Percentiles rank a stretch among this genome's conserved stretches.
These are phyloP conservation scores for Leucoagaricus sp. DNA, from an alignment of 1,284 basidiomycete species.

Conservation along the genomic window DNA sequence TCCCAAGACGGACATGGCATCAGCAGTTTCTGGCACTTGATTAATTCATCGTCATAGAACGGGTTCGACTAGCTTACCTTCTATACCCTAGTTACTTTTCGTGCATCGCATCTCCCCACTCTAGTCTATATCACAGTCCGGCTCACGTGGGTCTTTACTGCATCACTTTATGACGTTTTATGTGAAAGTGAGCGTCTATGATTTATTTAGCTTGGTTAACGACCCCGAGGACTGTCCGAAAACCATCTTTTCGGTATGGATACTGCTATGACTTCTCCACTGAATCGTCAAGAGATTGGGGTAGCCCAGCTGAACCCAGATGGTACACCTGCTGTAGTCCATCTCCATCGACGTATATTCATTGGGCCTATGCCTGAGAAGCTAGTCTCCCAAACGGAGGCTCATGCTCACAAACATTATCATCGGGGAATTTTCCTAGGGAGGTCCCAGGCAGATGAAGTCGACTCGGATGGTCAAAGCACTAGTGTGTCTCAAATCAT, in stretches of 20 bases:
- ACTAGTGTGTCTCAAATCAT: slow-evolving; percentile 45
- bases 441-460: slow-evolving; percentile 27
- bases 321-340: slow-evolving; percentile 4
- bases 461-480: slow-evolving; percentile 26
- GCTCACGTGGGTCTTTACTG: not conserved
- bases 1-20: too few relatives aligned
- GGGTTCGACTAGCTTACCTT: not conserved
- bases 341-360: slow-evolving; percentile 45
- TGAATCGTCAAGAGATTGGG: not conserved
- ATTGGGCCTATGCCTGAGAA: slow-evolving; percentile 69
- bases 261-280: not conserved
- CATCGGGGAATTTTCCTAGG: slow-evolving; percentile 23
- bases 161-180: not conserved
- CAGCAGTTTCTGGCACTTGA: too few relatives aligned
- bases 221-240: not conserved
- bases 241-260: not conserved
- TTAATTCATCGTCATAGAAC: too few relatives aligned
- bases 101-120: slow-evolving; percentile 6
- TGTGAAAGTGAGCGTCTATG: not conserved
- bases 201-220: not conserved
- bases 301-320: slow-evolving; percentile 4
- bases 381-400: slow-evolving; percentile 40
- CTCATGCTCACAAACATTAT: slow-evolving; percentile 25
- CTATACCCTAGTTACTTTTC: not conserved
- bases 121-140: not conserved